Conservation (phyloP, 1,284 basidiomycete species). For the Tilletia setariae region DNA sequence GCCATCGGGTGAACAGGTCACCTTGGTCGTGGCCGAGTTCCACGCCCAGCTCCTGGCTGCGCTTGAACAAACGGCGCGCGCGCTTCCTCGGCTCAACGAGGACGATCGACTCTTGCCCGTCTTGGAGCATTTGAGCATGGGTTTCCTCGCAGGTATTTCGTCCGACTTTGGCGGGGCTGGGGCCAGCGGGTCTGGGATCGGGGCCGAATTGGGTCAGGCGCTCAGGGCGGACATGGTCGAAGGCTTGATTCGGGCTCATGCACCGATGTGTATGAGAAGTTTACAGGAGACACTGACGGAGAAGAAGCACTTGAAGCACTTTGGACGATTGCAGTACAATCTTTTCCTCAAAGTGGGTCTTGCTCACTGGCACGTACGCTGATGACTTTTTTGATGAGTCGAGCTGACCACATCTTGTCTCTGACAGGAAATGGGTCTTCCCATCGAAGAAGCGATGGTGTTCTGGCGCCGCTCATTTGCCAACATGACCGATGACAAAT, state of each 20-base stretch:
- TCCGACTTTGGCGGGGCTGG: constrained; percentile 50
- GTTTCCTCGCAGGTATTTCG: constrained; percentile 85
- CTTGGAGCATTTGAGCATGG: constrained; percentile 85
- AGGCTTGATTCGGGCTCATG: constrained; percentile 79
- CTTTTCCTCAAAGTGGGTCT: constrained; percentile 75
- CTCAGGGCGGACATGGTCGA: constrained; percentile 94
- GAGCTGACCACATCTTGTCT: neutral
- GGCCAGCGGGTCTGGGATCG: constrained; percentile 20
- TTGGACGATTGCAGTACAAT: constrained; percentile 84
- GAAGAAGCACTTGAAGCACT: constrained; percentile 87
- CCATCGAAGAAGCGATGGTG: constrained; percentile 86
- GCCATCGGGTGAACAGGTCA: constrained; percentile 74
- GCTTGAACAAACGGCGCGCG: constrained; percentile 82
- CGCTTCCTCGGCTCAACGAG: constrained; percentile 89
- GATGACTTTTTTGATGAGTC: neutral
- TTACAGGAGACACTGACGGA: constrained; percentile 74
- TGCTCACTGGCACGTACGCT: too few species aligned
- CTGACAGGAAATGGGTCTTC: constrained; percentile 66
- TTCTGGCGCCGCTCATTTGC: constrained; percentile 90
- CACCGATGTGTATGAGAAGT: constrained; percentile 92
- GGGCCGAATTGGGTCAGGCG: constrained; percentile 61
- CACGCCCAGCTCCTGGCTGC: constrained; percentile 70
- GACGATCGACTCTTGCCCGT: constrained; percentile 88
- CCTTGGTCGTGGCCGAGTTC: constrained; percentile 86
- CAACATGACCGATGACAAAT: constrained; percentile 79